Conservation (phyloP, 2,329 filamentous ascomycete species). For the Sporothrix brasiliensis region DNA sequence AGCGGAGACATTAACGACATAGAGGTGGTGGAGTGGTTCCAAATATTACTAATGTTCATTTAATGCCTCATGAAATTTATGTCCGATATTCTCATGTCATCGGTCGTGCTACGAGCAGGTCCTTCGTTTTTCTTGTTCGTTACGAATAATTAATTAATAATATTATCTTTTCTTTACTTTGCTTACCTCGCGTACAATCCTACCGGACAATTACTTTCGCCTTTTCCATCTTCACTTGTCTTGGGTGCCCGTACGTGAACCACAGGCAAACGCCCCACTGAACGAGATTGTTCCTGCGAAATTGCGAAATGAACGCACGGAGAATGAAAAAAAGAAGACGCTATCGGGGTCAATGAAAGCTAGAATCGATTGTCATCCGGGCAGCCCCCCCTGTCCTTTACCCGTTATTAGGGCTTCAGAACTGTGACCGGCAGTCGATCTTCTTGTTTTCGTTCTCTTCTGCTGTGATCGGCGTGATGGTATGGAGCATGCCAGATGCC, state of each 20-base stretch:
- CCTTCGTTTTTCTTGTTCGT: no score
- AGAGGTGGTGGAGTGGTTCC: no score
- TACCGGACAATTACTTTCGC: neutral
- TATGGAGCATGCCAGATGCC: no score
- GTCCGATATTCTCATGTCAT: no score
- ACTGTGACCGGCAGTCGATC: neutral
- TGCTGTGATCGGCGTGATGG: neutral
- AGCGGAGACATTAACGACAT: no score
- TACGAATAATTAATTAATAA: no score
- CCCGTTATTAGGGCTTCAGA: neutral
- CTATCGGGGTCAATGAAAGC: neutral
- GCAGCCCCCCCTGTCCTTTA: neutral
- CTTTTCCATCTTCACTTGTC: neutral
- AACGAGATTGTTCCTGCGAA: neutral
- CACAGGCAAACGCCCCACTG: neutral
- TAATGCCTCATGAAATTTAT: no score
- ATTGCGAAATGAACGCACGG: neutral
- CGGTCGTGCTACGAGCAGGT: no score
- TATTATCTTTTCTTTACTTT: no score
- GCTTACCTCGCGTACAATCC: no score
- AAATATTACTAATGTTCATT: no score
- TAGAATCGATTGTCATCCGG: neutral
- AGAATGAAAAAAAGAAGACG: constrained; percentile 2
- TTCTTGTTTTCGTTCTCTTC: neutral
- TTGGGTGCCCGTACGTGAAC: no score